These are phyloP conservation scores for Pseudocercospora fijiensis DNA, from an alignment of 2,329 filamentous ascomycete genomes.

Conservation along the genomic window DNA sequence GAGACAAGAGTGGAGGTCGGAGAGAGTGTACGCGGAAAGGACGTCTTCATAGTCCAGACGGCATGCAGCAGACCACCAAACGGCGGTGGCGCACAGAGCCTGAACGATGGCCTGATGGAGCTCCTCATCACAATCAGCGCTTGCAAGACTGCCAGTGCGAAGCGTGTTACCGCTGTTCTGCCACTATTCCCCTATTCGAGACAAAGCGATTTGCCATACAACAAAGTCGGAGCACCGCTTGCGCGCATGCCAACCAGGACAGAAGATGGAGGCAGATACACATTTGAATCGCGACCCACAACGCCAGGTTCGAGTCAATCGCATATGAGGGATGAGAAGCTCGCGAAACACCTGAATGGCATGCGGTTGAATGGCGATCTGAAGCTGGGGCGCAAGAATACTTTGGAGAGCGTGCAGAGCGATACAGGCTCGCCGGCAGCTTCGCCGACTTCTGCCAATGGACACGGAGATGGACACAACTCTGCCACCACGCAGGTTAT, in stretches of 20 bases:
- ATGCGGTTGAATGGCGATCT: constrained; percentile 52
- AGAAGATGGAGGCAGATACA: constrained; percentile 62
- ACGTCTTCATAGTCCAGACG: constrained; percentile 98
- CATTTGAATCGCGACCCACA: constrained; percentile 87
- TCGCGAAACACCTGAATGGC: constrained; percentile 72
- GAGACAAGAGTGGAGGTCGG: constrained; percentile 94
- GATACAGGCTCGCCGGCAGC: constrained; percentile 27
- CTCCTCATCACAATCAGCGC: constrained; percentile 98
- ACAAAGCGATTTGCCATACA: constrained; percentile 94
- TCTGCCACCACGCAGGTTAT: neutral
- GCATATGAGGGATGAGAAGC: constrained; percentile 41
- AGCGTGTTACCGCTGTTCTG: constrained; percentile 87
- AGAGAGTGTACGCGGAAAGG: constrained; percentile 94
- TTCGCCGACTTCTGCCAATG: constrained; percentile 14
- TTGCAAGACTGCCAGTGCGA: constrained; percentile 91
- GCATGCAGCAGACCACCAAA: constrained; percentile 25
- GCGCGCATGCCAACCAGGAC: constrained; percentile 64
- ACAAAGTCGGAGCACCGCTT: constrained; percentile 88
- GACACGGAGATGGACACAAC: neutral
- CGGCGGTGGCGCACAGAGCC: constrained; percentile 25
- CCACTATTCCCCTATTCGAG: constrained; percentile 96
- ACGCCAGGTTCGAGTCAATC: constrained; percentile 71
- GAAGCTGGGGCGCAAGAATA: constrained; percentile 31
- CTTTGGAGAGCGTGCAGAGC: constrained; percentile 35
- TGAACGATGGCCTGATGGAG: constrained; percentile 92